phyloP scores from a whole-genome alignment of 2,329 filamentous ascomycete genomes.

The Fusarium phyllophilum region DNA sequence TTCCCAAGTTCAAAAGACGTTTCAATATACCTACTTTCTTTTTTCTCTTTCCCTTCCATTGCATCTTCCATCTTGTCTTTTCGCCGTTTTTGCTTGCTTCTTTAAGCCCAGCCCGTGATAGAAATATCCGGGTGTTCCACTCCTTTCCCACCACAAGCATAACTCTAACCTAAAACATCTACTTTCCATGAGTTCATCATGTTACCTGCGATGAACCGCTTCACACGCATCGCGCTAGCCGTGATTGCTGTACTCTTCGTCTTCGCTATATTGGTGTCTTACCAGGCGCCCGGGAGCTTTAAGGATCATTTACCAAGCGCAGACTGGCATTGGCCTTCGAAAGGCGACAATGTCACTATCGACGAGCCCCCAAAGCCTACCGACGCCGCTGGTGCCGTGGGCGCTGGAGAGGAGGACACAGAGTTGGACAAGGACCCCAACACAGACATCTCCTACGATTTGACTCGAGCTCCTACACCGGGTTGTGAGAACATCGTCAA shows the following conservation, averaged over 20 bases:
- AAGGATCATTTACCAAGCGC: conserved; percentile 27
- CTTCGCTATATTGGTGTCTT: conserved; percentile 35
- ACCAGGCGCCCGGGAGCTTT: conserved; percentile 33
- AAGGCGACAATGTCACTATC: conserved; percentile 13
- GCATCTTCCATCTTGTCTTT: conserved; percentile 2
- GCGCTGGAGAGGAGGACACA: conserved; percentile 30
- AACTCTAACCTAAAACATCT: neutral
- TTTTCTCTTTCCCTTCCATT: conserved; percentile 2
- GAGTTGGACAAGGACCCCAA: conserved; percentile 24
- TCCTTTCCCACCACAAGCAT: conserved; percentile 14
- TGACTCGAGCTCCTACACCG: conserved; percentile 26
- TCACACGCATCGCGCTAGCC: conserved; percentile 40
- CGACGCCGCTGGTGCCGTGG: conserved; percentile 14
- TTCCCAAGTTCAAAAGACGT: conserved; percentile 19
- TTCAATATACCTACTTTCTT: conserved; percentile 10
- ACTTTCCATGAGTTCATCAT: conserved; percentile 29
- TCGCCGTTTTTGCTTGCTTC: neutral
- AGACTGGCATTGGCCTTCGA: conserved; percentile 37
- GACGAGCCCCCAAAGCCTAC: conserved; percentile 19
- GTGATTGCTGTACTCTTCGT: conserved; percentile 37
- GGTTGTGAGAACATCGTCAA: conserved; percentile 43
- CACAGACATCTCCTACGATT: conserved; percentile 40
- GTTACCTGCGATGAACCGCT: conserved; percentile 35
- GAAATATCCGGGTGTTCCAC: conserved; percentile 29
- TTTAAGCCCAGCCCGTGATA: conserved; percentile 16